Conservation (phyloP, 768 basidiomycete genomes). For the Favolaschia claudopus region DNA sequence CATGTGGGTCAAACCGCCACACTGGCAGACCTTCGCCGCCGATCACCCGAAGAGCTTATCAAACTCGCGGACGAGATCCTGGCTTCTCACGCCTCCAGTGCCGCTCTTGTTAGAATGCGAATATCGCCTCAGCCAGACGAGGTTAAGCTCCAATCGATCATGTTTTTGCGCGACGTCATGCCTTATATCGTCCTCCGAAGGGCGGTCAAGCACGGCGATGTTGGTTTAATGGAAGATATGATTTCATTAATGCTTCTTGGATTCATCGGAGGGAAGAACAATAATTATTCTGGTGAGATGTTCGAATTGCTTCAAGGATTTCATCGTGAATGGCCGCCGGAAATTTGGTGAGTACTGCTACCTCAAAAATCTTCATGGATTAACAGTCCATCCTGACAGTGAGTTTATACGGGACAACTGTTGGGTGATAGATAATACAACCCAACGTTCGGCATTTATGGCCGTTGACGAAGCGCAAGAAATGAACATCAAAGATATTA, state of each 20-base stretch:
- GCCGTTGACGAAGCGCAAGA: constrained; percentile 31
- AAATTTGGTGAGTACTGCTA: constrained; percentile 35
- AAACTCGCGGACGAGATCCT: constrained; percentile 37
- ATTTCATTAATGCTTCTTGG: constrained; percentile 40
- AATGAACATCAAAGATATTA: constrained; percentile 29
- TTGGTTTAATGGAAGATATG: constrained; percentile 43
- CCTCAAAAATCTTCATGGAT: background rate
- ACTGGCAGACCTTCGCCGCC: constrained; percentile 34
- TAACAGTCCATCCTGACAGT: constrained; percentile 3
- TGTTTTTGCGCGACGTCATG: constrained; percentile 46
- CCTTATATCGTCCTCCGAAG: constrained; percentile 43
- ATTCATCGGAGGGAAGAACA: constrained; percentile 42
- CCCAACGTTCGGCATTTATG: constrained; percentile 5
- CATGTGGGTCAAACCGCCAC: constrained; percentile 29
- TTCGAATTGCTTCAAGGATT: constrained; percentile 43
- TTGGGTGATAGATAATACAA: constrained; percentile 30
- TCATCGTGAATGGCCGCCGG: constrained; percentile 38
- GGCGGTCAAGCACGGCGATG: constrained; percentile 46
- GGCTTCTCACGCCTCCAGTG: constrained; percentile 36
- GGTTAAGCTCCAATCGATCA: constrained; percentile 32
- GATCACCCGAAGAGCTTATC: constrained; percentile 34
- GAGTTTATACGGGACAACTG: constrained; percentile 27
- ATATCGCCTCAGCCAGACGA: constrained; percentile 33
- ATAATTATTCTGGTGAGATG: constrained; percentile 42
- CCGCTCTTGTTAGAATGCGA: constrained; percentile 32